These are phyloP conservation scores for Alternaria brassicae DNA, from an alignment of 2,329 filamentous ascomycete genomes.

Conservation along the genomic window DNA sequence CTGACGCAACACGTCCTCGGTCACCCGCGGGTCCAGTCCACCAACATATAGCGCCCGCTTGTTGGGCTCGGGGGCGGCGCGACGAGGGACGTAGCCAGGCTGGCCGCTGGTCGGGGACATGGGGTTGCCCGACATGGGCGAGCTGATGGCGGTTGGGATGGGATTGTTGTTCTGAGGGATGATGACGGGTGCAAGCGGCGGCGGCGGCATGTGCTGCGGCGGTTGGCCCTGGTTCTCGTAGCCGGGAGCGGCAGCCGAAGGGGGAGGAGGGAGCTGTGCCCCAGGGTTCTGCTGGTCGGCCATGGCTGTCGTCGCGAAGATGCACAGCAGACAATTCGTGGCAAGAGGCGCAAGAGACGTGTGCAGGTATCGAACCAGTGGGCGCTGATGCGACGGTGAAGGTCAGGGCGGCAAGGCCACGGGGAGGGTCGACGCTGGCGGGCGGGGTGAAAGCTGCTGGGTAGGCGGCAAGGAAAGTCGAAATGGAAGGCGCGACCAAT, in stretches of 20 bases:
- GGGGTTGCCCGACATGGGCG: conserved; percentile 78
- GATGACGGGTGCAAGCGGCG: conserved; percentile 79
- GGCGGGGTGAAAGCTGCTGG: conserved; percentile 27
- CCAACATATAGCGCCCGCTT: conserved; percentile 97
- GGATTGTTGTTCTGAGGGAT: conserved; percentile 97
- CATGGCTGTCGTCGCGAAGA: conserved; percentile 62
- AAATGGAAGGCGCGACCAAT: conserved; percentile 33
- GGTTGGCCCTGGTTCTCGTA: conserved; percentile 72
- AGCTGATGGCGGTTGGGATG: conserved; percentile 90
- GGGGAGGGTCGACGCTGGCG: conserved; percentile 19
- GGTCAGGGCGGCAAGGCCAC: conserved; percentile 23
- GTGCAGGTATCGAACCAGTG: conserved; percentile 5
- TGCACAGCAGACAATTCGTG: conserved; percentile 16
- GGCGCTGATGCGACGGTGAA: conserved; percentile 12
- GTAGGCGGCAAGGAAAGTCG: conserved; percentile 42
- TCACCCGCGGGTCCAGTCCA: conserved; percentile 91
- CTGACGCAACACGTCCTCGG: conserved; percentile 93
- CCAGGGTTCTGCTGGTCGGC: conserved; percentile 72
- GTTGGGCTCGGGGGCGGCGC: conserved; percentile 95
- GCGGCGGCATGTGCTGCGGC: conserved; percentile 86
- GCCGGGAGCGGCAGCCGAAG: conserved; percentile 74
- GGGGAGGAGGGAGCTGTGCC: conserved; percentile 73
- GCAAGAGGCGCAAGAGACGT: conserved; percentile 20
- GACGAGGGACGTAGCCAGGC: conserved; percentile 73
- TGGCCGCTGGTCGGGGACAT: conserved; percentile 86